Conservation (phyloP, 768 basidiomycete species). For the Suillus fuscotomentosus region DNA sequence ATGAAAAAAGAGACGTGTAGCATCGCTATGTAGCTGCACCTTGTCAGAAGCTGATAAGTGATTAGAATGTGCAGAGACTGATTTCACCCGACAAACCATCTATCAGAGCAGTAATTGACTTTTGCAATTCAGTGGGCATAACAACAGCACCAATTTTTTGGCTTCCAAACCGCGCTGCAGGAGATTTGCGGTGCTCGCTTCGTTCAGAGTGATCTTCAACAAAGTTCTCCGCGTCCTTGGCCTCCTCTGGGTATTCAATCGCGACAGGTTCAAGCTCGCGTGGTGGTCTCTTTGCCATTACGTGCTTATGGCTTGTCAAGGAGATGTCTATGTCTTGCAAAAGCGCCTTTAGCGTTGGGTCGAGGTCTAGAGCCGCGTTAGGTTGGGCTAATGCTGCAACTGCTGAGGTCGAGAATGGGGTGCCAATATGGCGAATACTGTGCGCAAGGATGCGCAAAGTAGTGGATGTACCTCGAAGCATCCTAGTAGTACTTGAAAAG, state of each 20-base stretch:
- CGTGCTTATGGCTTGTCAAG: slow-evolving; percentile 38
- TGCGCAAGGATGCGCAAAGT: slow-evolving; percentile 25
- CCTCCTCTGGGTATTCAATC: slow-evolving; percentile 30
- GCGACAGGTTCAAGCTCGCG: slow-evolving; percentile 59
- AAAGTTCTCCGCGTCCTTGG: slow-evolving; percentile 33
- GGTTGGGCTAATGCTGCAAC: slow-evolving; percentile 36
- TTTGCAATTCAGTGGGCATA: slow-evolving; percentile 70
- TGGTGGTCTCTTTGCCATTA: slow-evolving; percentile 28
- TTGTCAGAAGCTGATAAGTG: slow-evolving; percentile 57
- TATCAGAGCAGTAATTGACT: slow-evolving; percentile 65
- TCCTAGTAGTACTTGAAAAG: slow-evolving; percentile 5
- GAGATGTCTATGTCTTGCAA: slow-evolving; percentile 71
- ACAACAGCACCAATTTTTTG: slow-evolving; percentile 67
- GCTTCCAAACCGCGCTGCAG: slow-evolving; percentile 81
- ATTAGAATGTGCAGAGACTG: slow-evolving; percentile 2
- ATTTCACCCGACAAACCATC: slow-evolving; percentile 42
- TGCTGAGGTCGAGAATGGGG: slow-evolving; percentile 32
- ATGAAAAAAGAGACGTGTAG: slow-evolving; percentile 64
- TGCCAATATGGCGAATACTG: slow-evolving; percentile 20
- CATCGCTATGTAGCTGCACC: slow-evolving; percentile 63
- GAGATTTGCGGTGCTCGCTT: slow-evolving; percentile 59
- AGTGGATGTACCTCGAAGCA: slow-evolving; percentile 23
- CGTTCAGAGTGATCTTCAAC: slow-evolving; percentile 23
- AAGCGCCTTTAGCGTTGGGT: slow-evolving; percentile 61
- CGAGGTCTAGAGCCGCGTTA: slow-evolving; percentile 63